phyloP scores from a whole-genome alignment of 768 basidiomycete species.

The Lactarius hatsudake region DNA sequence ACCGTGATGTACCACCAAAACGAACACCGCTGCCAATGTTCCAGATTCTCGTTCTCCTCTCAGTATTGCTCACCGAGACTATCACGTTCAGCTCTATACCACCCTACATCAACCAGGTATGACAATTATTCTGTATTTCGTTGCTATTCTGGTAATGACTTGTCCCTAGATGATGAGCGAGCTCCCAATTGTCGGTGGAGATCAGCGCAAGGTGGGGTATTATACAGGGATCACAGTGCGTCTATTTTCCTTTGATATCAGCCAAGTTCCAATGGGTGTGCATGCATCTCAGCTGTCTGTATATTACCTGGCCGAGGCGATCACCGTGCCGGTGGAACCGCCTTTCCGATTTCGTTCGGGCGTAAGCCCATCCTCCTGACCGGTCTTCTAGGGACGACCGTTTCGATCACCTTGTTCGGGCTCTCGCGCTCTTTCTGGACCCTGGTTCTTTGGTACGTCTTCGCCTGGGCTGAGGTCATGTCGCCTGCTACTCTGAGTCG shows the following conservation, averaged over 20 bases:
- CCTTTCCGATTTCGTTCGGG: constrained; percentile 44
- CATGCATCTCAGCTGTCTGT: constrained; percentile 39
- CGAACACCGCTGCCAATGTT: too few species aligned
- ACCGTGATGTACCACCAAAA: too few species aligned
- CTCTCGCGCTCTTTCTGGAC: constrained; percentile 36
- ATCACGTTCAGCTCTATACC: constrained; percentile 9
- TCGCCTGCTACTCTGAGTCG: background rate
- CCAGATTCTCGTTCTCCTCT: too few species aligned
- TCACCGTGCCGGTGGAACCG: constrained; percentile 46
- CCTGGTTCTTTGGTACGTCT: constrained; percentile 30
- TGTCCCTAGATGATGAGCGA: constrained; percentile 40
- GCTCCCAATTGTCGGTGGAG: constrained; percentile 42
- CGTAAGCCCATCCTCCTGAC: constrained; percentile 44
- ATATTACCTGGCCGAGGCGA: constrained; percentile 45
- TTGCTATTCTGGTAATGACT: background rate
- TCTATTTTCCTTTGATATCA: constrained; percentile 17
- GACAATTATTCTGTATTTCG: background rate
- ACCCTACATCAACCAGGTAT: constrained; percentile 49
- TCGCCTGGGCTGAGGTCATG: too few species aligned
- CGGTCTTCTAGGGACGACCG: constrained; percentile 35
- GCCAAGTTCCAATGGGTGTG: background rate
- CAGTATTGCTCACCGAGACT: too few species aligned
- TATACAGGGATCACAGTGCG: constrained; percentile 48
- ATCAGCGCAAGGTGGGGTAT: constrained; percentile 45
- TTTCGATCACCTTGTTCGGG: constrained; percentile 37